phyloP scores from a whole-genome alignment of 345 rosid species.

The Sisymbrium altissimum region DNA sequence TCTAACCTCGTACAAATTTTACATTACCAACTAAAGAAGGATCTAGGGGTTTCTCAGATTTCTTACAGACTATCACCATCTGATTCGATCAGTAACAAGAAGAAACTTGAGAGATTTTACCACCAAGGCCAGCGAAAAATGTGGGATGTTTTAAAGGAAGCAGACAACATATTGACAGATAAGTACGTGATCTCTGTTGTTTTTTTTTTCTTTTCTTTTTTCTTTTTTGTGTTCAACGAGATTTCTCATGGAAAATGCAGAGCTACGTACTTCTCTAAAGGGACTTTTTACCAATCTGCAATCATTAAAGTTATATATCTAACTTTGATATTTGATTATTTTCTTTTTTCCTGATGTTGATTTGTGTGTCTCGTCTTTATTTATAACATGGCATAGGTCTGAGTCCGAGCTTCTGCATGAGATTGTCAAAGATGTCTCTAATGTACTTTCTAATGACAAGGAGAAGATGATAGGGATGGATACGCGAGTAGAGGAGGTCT shows the following conservation, averaged over 20 bases:
- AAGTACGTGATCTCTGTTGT: slow-evolving; percentile 16
- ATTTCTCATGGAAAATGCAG: not conserved
- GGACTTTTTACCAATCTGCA: not conserved
- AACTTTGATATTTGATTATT: not conserved
- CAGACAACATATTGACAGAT: slow-evolving; percentile 17
- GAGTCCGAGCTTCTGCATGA: slow-evolving; percentile 29
- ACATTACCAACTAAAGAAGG: not conserved
- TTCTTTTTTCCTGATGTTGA: too few species aligned
- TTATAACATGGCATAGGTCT: not conserved
- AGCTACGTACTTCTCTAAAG: too few species aligned
- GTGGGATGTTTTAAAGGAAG: not conserved
- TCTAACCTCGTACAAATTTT: slow-evolving; percentile 1
- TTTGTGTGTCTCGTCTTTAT: too few species aligned
- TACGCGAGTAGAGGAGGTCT: slow-evolving; percentile 12
- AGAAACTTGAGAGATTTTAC: not conserved
- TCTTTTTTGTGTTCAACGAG: not conserved
- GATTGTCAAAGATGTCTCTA: slow-evolving; percentile 18
- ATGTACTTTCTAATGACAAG: not conserved
- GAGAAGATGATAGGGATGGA: slow-evolving; percentile 30
- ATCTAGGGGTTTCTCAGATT: not conserved
- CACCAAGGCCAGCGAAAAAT: not conserved
- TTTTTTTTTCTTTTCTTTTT: too few species aligned
- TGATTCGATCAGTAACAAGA: not conserved
- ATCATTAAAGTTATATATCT: not conserved
- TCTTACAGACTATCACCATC: not conserved